Evolutionary conservation across 2,329 filamentous ascomycete genomes (phyloP).

Genomic region (Aspergillus sp.): DNA sequence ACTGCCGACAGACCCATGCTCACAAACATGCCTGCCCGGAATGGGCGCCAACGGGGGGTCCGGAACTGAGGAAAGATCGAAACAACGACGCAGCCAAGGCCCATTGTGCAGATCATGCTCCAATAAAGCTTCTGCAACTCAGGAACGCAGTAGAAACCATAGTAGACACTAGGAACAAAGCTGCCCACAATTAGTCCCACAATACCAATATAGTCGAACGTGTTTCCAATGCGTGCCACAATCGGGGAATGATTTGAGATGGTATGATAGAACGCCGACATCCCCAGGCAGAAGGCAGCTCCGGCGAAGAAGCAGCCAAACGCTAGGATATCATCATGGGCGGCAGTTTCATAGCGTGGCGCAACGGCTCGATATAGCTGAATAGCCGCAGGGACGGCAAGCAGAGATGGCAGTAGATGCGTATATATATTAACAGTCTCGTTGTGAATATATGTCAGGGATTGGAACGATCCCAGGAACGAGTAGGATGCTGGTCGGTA

Average conservation of each 20-base stretch:
- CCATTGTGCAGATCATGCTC: slow-evolving; percentile 74
- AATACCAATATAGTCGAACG: slow-evolving; percentile 93
- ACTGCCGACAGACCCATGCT: slow-evolving; percentile 80
- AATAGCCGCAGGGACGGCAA: slow-evolving; percentile 54
- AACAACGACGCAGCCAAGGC: slow-evolving; percentile 71
- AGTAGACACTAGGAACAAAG: slow-evolving; percentile 85
- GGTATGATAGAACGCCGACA: slow-evolving; percentile 83
- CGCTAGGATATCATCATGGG: slow-evolving; percentile 63
- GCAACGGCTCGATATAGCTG: slow-evolving; percentile 59
- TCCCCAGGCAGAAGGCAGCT: slow-evolving; percentile 69
- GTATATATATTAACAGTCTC: slow-evolving; percentile 72
- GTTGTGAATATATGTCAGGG: slow-evolving; percentile 65
- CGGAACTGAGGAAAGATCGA: slow-evolving; percentile 82
- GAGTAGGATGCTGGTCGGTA: slow-evolving; percentile 66
- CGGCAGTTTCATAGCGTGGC: slow-evolving; percentile 66
- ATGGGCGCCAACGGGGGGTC: slow-evolving; percentile 78
- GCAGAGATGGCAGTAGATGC: slow-evolving; percentile 66
- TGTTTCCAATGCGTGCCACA: slow-evolving; percentile 82
- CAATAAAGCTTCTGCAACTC: slow-evolving; percentile 70
- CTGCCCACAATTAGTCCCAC: slow-evolving; percentile 88
- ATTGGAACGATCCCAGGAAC: slow-evolving; percentile 58
- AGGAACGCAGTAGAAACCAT: slow-evolving; percentile 74
- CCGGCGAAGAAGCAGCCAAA: slow-evolving; percentile 79
- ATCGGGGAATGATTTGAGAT: slow-evolving; percentile 78
- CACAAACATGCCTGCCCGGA: slow-evolving; percentile 87